Evolutionary conservation across 139 green algal genomes (phyloP), one percentile per base, ranked within the genome.

Genomic region (Dunaliella sp.): DNA sequence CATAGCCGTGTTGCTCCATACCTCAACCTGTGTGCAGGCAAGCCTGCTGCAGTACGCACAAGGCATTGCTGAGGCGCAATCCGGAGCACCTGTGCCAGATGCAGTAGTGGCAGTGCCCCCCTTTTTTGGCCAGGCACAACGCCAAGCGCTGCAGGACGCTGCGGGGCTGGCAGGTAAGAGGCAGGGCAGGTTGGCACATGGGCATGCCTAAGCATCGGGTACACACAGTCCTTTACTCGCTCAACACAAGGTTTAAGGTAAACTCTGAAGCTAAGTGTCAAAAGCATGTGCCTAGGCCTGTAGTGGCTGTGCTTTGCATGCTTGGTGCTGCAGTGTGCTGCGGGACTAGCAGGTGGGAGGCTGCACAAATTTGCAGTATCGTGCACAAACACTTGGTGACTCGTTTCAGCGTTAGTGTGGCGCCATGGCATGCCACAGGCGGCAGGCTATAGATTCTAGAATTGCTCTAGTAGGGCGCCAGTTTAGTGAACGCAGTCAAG

Each of bases 1-100:
- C 82, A 36, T 1, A 59, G 3, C 28, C 38, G 33, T 31, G 35
- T 36, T 2, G 31, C 16, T 2, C 36, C 36, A 12, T 74, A 2
- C 12, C 25, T 35, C 79, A 37, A 3, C 75, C 36, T n/a, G 28
- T 33, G 65, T 84, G 77, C 90, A 97, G 94, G 97, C 92, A 32
- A 95, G 92, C 87, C 90, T 98, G 24, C 90, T 99, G 25, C 90
- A 97, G 38, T 99, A 99, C 88, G 95, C 94, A 26, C 88, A 92
- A 38, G 73, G 87, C 1, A 95, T 99, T 77, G 95, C 93, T 0
- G 89, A 97, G 74, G 92, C 81, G 0, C 91, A 97, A 1, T 90
- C 90, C 0, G 93, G 93, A 1, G 85, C 87, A 3, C 77, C 90
- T 1, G 90, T 99, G 0, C 79, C 88, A 22, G 96, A 99, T 84